Base-by-base conservation (phyloP, 805 yeast genomes). In the Candida quercuum region DNA sequence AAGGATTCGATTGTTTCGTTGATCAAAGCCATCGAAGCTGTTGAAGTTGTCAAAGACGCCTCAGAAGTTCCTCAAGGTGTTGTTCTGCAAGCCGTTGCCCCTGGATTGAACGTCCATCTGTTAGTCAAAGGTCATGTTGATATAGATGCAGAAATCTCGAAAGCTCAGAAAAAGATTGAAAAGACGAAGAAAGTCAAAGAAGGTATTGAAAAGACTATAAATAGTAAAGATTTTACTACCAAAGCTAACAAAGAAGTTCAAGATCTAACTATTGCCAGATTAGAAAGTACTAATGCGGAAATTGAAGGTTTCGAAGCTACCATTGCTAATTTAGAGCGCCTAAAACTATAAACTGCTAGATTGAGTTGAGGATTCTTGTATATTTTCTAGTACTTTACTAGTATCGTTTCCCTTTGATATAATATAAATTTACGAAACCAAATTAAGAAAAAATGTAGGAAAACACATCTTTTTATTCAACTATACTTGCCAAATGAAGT, bases 71-170 rank as follows among this genome's bases (percentile, higher is more conserved):
- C 97, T 50, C 76, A 78, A 42, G 99, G 99, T 32, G 86, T 95
- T 62, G 96, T 91, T 30, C 74, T 88, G 48, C 80, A 78, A 50
- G 76, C 94, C 39, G 86, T 91, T 41, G 76, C 78, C 41, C 82
- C 95, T 34, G 83, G 76, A 38, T 79, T 86, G 59, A 81, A 78
- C 42, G 98, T 89, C 16, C 96, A 87, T 54, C 76, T 91, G 22
- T 72, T 93, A 59, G 96, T 91, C 40, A 89, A 87, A 72, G 99
- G 98, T 38, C 89, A 84, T 59, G 80, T 93, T 49, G 97, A 91
- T 61, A 75, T 89, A 50, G 97, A 88, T 54, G 83, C 83, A 39
- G 98, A 93, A 67, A 85, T 93, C 53, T 57, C 69, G 50, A 93
- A 91, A 73, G 93, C 88, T 27, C 62, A 69, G 54, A 78, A 77